These are phyloP conservation scores for Blumeria hordei DNA, from an alignment of 2,329 filamentous ascomycete genomes.

Conservation along the genomic window DNA sequence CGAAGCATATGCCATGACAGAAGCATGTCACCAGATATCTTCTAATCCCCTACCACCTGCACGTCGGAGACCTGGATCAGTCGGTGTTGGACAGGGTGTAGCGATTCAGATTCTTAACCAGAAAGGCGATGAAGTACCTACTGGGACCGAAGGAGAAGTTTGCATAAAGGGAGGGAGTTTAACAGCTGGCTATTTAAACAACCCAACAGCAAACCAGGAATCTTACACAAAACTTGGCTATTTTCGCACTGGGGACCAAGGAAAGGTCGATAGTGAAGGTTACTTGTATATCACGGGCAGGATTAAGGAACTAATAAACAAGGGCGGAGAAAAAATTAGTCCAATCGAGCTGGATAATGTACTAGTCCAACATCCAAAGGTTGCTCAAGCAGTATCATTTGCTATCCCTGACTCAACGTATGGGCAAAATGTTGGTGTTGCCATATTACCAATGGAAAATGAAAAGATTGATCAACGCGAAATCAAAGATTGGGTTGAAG, in stretches of 20 bases:
- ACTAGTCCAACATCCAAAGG: slow-evolving; percentile 44
- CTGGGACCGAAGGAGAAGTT: slow-evolving; percentile 55
- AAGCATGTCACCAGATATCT: slow-evolving; percentile 69
- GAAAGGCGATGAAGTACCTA: slow-evolving; percentile 39
- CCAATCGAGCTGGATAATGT: slow-evolving; percentile 75
- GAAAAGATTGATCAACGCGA: slow-evolving; percentile 30
- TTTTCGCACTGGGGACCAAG: slow-evolving; percentile 76
- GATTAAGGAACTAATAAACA: slow-evolving; percentile 84
- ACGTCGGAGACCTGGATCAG: slow-evolving; percentile 57
- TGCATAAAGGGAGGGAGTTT: slow-evolving; percentile 66
- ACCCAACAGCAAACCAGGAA: slow-evolving; percentile 46
- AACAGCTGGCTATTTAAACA: slow-evolving; percentile 69
- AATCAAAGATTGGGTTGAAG: slow-evolving; percentile 41
- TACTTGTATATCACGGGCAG: slow-evolving; percentile 74
- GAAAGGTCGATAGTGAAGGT: slow-evolving; percentile 54
- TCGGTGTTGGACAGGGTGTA: slow-evolving; percentile 64
- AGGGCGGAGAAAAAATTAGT: slow-evolving; percentile 73
- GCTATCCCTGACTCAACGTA: slow-evolving; percentile 63
- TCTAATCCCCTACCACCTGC: slow-evolving; percentile 47
- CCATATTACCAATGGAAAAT: slow-evolving; percentile 47
- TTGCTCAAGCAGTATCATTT: slow-evolving; percentile 63
- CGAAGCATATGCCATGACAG: slow-evolving; percentile 83
- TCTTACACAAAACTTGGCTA: slow-evolving; percentile 55
- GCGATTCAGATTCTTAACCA: slow-evolving; percentile 56
- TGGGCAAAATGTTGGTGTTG: slow-evolving; percentile 59